Evolutionary conservation across 2,329 filamentous ascomycete genomes (phyloP), one percentile per base, ranked within the genome.

Genomic region (Xylariaceae sp.): DNA sequence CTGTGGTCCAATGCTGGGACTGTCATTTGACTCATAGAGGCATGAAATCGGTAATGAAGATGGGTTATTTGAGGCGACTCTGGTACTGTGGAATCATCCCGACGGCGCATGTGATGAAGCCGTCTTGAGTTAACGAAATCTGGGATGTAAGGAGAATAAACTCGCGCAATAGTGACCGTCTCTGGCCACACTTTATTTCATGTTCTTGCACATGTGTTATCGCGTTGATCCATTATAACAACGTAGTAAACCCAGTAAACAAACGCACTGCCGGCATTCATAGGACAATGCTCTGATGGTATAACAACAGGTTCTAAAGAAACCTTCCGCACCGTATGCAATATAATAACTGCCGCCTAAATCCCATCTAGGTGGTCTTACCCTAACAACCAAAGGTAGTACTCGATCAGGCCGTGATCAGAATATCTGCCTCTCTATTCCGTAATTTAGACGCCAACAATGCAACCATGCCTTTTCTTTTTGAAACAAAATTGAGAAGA

Each of bases 331-430:
- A 55, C 13, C 1, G 44, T 37, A 34, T 39, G 13, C 9, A 52
- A 17, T 4, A 17, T 6, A 17, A n/a, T 34, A 39, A 17, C 35
- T n/a, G 13, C 45, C 34, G 23, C 17, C 23, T 30, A 54, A 54
- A 23, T 3, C 42, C 37, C 15, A 49, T 49, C 47, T 49, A 48
- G 45, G n/a, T 18, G 18, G 15, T 62, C 58, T 62, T 58, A 60
- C 55, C 55, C 5, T 39, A 18, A 53, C 56, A 53, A 18, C 23
- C 23, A 30, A 30, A 30, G 23, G 23, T 30, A 30, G 23, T 5
- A 30, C 5, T 30, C 23, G 23, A 30, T 30, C 23, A 30, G 5
- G 23, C 23, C 23, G 4, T 30, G 23, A 30, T 30, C 23, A 30
- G 23, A 30, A 30, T 30, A 30, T 30, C 23, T 4, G 23, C 23